Percentiles rank a stretch among this genome's conserved stretches.
phyloP scores from a whole-genome alignment of 352 stramenopile genomes.

The Thalassiosira hispida region DNA sequence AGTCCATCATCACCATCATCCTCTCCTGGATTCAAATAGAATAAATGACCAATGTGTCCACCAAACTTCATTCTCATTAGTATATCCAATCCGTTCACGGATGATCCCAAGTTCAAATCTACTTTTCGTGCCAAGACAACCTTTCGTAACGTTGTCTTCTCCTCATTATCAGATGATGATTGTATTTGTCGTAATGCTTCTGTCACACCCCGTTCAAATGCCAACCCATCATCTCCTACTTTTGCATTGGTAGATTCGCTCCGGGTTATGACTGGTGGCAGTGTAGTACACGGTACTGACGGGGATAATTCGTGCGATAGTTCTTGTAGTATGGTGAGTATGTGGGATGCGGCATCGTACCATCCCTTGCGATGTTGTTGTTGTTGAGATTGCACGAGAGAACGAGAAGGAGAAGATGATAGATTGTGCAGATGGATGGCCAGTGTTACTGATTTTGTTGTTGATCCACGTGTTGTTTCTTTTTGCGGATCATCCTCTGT shows the following conservation, averaged over 20 bases:
- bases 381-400: background rate
- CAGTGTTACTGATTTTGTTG: conserved; percentile 47
- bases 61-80: conserved; percentile 80
- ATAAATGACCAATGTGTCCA: conserved; percentile 74
- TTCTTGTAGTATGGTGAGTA: conserved; percentile 54
- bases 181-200: conserved; percentile 63
- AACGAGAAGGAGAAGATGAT: conserved; percentile 13
- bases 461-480: background rate
- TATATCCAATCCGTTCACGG: conserved; percentile 65
- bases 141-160: conserved; percentile 59
- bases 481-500: conserved; percentile 1
- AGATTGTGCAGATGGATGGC: conserved; percentile 54
- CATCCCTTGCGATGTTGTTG: conserved; percentile 27
- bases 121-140: conserved; percentile 78
- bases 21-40: conserved; percentile 69
- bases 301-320: conserved; percentile 55
- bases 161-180: conserved; percentile 15
- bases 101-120: conserved; percentile 64
- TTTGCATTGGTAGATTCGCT: conserved; percentile 32
- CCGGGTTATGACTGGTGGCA: conserved; percentile 72
- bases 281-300: conserved; percentile 61
- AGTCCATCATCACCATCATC: too few relatives aligned
- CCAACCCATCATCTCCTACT: conserved; percentile 25
- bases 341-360: conserved; percentile 39
- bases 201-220: conserved; percentile 69